phyloP scores from a whole-genome alignment of 495 filamentous ascomycete genomes.

The Aspergillus ostianus region DNA sequence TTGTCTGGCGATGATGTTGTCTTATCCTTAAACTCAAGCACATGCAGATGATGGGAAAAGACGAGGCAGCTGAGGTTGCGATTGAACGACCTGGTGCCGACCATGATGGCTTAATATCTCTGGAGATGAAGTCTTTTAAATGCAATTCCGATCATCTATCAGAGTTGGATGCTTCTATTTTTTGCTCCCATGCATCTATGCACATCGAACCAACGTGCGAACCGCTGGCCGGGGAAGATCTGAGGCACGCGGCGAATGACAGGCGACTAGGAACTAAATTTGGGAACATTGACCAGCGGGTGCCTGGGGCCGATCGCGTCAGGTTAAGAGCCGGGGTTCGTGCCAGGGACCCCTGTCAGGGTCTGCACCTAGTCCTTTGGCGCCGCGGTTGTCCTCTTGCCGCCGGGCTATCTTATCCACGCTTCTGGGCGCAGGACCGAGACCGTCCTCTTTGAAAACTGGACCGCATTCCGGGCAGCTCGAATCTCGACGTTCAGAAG shows the following conservation, averaged over 20 bases:
- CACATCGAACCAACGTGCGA: conserved; percentile 18
- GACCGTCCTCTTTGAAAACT: too few relatives aligned
- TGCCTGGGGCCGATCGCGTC: too few relatives aligned
- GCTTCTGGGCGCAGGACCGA: too few relatives aligned
- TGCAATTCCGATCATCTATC: conserved; percentile 4
- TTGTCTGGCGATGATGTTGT: not conserved
- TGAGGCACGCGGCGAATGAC: conserved; percentile 16
- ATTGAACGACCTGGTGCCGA: conserved; percentile 8
- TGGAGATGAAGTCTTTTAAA: conserved; percentile 14
- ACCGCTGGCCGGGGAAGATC: conserved; percentile 24
- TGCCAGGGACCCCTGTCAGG: conserved; percentile 2
- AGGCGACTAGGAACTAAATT: conserved; percentile 23
- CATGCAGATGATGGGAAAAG: conserved; percentile 4
- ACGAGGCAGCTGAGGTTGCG: conserved; percentile 2
- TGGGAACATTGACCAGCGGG: conserved; percentile 17
- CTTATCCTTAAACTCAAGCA: too few relatives aligned
- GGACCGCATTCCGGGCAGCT: too few relatives aligned
- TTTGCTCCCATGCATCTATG: conserved; percentile 14
- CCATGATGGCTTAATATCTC: conserved; percentile 19
- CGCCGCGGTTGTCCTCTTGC: not conserved
- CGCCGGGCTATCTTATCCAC: too few relatives aligned
- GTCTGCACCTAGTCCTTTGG: conserved; percentile 11
- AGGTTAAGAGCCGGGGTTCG: not conserved
- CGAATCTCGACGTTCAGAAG: too few relatives aligned
- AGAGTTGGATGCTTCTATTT: conserved; percentile 21